Evolutionary conservation across 2,329 filamentous ascomycete genomes (phyloP).

Genomic region (Sporothrix globosa): DNA sequence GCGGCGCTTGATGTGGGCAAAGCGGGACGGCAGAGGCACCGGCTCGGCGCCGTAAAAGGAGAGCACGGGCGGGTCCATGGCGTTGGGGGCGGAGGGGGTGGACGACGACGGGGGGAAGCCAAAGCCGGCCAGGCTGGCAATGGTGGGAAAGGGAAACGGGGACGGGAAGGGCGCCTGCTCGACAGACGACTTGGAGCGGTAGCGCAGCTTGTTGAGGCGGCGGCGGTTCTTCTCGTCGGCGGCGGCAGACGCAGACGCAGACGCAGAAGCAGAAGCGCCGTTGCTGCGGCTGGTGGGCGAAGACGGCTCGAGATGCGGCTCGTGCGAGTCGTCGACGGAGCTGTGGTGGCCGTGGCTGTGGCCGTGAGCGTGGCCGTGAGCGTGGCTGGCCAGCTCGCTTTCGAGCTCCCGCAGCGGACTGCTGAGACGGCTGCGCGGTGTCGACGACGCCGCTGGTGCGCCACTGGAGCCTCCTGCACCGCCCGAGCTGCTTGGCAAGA

Average conservation of each 20-base stretch:
- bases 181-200: constrained; percentile 21
- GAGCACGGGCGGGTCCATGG: constrained; percentile 56
- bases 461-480: constrained; percentile 3
- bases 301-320: neutral
- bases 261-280: neutral
- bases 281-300: neutral
- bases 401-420: constrained; percentile 15
- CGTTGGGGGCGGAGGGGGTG: no score
- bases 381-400: no score
- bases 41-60: constrained; percentile 62
- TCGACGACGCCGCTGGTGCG: neutral
- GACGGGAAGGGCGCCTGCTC: neutral
- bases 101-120: neutral
- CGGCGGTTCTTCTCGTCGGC: constrained; percentile 14
- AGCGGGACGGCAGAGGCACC: constrained; percentile 61
- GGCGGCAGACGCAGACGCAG: neutral
- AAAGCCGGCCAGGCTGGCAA: neutral
- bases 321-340: neutral
- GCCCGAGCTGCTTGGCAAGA: neutral
- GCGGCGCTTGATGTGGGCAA: constrained; percentile 59
- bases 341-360: neutral
- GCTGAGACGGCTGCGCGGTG: constrained; percentile 20
- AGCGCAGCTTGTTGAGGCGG: constrained; percentile 23
- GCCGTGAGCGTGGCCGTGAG: no score
- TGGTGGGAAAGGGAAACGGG: neutral